Conservation (phyloP, 2,329 filamentous ascomycete species). For the Septoria linicola region DNA sequence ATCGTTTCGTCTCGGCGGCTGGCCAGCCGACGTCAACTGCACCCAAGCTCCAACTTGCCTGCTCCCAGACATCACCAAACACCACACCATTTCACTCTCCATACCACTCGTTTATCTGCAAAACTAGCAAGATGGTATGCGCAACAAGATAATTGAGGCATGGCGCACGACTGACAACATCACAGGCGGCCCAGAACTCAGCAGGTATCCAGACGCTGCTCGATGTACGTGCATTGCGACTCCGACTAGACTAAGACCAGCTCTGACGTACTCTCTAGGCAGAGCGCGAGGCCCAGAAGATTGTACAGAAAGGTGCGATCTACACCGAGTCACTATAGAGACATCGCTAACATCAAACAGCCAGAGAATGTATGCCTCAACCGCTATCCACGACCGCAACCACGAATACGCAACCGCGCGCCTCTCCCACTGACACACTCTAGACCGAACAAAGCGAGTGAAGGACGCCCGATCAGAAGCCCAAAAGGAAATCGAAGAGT, state of each 20-base stretch:
- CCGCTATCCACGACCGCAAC: slow-evolving; percentile 4
- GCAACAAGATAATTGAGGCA: neutral
- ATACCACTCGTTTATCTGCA: slow-evolving; percentile 8
- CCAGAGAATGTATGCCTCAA: slow-evolving; percentile 73
- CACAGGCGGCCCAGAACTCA: slow-evolving; percentile 94
- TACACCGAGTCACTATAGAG: neutral
- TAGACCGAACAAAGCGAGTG: slow-evolving; percentile 93
- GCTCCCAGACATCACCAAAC: slow-evolving; percentile 1
- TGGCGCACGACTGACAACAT: slow-evolving; percentile 13
- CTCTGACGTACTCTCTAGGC: slow-evolving; percentile 61
- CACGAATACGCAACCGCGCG: slow-evolving; percentile 7
- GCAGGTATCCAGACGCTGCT: slow-evolving; percentile 97
- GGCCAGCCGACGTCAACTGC: neutral
- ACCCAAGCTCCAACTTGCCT: slow-evolving; percentile 11
- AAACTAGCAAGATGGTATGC: slow-evolving; percentile 20
- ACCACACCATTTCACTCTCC: slow-evolving; percentile 4
- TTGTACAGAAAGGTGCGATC: slow-evolving; percentile 86
- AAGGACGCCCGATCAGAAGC: slow-evolving; percentile 95
- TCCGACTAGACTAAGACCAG: slow-evolving; percentile 37
- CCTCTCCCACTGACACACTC: slow-evolving; percentile 25
- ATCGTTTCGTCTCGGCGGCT: neutral
- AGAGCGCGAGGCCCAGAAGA: slow-evolving; percentile 97
- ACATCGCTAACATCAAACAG: slow-evolving; percentile 58
- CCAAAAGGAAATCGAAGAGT: slow-evolving; percentile 95
- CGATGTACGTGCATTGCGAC: slow-evolving; percentile 63